A percentile compares a stretch with the other conserved stretches of the same genome.
Evolutionary conservation across 192 early-diverging fungal species (phyloP).

Genomic region (Podochytrium sp.): DNA sequence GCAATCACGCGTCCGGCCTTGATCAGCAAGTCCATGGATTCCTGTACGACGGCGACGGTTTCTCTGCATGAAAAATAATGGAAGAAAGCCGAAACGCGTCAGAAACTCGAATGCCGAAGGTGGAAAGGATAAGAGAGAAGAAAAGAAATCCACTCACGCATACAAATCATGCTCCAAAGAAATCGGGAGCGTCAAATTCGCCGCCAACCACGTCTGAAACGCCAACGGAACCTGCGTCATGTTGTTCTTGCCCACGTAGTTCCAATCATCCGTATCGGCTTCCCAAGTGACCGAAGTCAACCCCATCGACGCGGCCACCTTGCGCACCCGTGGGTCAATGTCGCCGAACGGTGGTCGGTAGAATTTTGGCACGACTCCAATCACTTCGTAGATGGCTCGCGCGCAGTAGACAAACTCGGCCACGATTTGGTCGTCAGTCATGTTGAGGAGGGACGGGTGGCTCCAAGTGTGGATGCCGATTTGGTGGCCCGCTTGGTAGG

Average conservation of each 20-base stretch:
- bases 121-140: too few relatives aligned
- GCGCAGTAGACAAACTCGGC: constrained; percentile 73
- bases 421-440: constrained; percentile 70
- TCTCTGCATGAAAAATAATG: too few relatives aligned
- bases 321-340: constrained; percentile 61
- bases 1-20: not conserved
- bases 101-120: too few relatives aligned
- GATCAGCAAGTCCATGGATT: not conserved
- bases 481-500: constrained; percentile 52
- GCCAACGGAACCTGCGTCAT: not conserved
- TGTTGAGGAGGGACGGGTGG: constrained; percentile 56
- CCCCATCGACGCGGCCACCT: constrained; percentile 57
- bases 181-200: not conserved
- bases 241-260: not conserved
- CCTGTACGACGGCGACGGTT: not conserved
- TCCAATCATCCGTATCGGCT: constrained; percentile 41
- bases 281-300: constrained; percentile 44
- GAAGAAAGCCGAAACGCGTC: too few relatives aligned
- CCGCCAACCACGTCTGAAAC: not conserved
- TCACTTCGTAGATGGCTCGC: constrained; percentile 30
- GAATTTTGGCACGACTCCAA: constrained; percentile 36
- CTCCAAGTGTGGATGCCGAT: constrained; percentile 57
- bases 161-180: constrained; percentile 8
- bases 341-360: constrained; percentile 55
- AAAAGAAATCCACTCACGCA: not conserved